Base-by-base conservation (phyloP, 2,329 filamentous ascomycete species). In the Beauveria medogensis region DNA sequence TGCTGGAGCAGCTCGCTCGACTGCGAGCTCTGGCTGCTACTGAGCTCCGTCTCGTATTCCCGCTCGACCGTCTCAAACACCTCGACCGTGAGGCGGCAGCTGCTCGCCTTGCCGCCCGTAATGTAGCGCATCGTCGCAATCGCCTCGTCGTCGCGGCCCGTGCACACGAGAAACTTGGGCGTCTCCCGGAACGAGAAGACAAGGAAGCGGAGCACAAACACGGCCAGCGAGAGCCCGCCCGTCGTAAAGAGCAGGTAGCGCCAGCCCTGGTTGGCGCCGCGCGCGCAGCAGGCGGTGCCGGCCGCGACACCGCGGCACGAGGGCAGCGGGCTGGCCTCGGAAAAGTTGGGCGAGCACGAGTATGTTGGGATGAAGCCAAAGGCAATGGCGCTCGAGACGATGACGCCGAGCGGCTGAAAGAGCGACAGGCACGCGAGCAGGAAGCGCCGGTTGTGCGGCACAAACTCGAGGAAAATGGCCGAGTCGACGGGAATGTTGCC, bases 401-500 rank as follows among this genome's bases (percentile, higher is more conserved):
- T 77, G 3, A 83, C 80, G 14, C 81, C 80, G 10, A 83, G 75
- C 1, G 81, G 81, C 62, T 83, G 81, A 62, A 82, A 84, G 28
- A 83, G 72, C 2, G 80, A 83, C 0, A 84, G 71, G 2, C 80
- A 71, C 0, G 80, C 77, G 8, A 84, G 71, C 2, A 84, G 69
- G 63, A 81, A 83, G 5, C 80, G 77, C 43, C 75, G 75, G 64
- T 79, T 70, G 68, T 72, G 70, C 1, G 81, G 82, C 18, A 82
- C 77, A 62, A 82, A 83, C 60, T 84, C 81, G 4, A 84, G 75
- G 7, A 78, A 78, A 44, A 84, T 82, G 0, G 80, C 82, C 0
- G 79, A 80, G 60, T 82, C 80, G 46, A 83, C 81, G 3, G 80
- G 81, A 12, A 83, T 81, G 48, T 83, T 83, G 7, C 80, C 80